Conservation (phyloP, 2,329 filamentous ascomycete species). For the Ophiosphaerella herpotricha region DNA sequence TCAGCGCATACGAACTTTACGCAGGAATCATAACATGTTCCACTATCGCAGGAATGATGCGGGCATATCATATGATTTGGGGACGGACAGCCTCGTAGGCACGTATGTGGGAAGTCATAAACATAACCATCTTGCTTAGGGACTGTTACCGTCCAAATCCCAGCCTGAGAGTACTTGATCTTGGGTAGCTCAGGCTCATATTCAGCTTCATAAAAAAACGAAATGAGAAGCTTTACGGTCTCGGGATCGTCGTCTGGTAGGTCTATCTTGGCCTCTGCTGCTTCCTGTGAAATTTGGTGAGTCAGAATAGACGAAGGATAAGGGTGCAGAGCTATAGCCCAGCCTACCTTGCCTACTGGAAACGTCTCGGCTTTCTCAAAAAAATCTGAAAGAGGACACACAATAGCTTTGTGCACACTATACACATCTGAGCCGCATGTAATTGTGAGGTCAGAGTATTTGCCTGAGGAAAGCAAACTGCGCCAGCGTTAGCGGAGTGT, state of each 20-base stretch:
- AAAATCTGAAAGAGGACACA: slow-evolving; percentile 12
- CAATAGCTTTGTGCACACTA: slow-evolving; percentile 17
- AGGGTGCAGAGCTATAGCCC: neutral
- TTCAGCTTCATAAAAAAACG: slow-evolving; percentile 25
- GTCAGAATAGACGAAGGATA: neutral
- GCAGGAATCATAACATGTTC: neutral
- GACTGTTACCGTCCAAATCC: neutral
- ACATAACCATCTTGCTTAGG: neutral
- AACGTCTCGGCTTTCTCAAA: slow-evolving; percentile 13
- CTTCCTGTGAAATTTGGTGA: slow-evolving; percentile 3
- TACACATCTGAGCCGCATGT: slow-evolving; percentile 9
- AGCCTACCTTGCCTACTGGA: slow-evolving; percentile 14
- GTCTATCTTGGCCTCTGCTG: slow-evolving; percentile 8
- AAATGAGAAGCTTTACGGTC: slow-evolving; percentile 10
- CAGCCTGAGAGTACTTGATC: neutral
- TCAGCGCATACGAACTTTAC: neutral
- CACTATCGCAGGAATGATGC: neutral
- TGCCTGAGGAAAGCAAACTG: slow-evolving; percentile 1
- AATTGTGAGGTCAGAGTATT: slow-evolving; percentile 17
- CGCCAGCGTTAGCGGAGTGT: neutral
- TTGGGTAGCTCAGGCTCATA: slow-evolving; percentile 10
- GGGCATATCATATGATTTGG: neutral
- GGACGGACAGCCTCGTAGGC: too few relatives aligned
- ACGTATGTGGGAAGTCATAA: neutral
- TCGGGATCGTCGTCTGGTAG: slow-evolving; percentile 17